Percentiles rank a stretch among this genome's conserved stretches.
Conservation (phyloP, 2,329 filamentous ascomycete genomes). For the Dactylonectria estremocensis region DNA sequence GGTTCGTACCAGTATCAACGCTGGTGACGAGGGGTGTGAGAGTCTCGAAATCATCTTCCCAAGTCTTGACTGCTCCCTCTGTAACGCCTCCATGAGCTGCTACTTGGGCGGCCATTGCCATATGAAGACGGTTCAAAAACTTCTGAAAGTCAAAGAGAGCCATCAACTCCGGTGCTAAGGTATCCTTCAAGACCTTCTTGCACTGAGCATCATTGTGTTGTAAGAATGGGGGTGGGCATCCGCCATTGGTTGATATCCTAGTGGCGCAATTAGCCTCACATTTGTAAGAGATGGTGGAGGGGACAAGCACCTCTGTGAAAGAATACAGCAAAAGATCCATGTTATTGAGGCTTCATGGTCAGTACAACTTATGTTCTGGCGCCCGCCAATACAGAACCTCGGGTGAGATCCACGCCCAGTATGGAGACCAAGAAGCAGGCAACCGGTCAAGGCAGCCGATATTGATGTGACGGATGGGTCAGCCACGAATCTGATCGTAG, state of each 20-base stretch:
- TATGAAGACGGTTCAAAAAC: conserved; percentile 65
- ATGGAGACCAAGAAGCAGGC: conserved; percentile 66
- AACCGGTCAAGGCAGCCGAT: conserved; percentile 63
- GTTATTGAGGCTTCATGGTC: conserved; percentile 68
- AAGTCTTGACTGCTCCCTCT: conserved; percentile 61
- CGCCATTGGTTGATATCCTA: conserved; percentile 58
- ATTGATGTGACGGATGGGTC: conserved; percentile 66
- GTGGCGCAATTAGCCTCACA: conserved; percentile 18
- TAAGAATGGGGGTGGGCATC: conserved; percentile 65
- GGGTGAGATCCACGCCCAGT: conserved; percentile 66
- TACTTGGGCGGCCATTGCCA: conserved; percentile 63
- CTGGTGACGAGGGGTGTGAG: conserved; percentile 62
- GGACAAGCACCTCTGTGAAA: conserved; percentile 63
- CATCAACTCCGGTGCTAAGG: conserved; percentile 61
- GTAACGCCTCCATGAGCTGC: conserved; percentile 64
- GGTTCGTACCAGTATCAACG: conserved; percentile 60
- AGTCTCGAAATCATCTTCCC: conserved; percentile 69
- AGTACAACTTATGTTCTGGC: conserved; percentile 60
- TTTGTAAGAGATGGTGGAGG: neutral
- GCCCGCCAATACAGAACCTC: conserved; percentile 62
- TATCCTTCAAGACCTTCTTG: conserved; percentile 55
- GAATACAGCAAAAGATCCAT: conserved; percentile 68
- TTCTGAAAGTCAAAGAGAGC: conserved; percentile 64
- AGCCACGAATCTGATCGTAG: conserved; percentile 65
- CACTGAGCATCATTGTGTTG: conserved; percentile 65